phyloP scores from a whole-genome alignment of 768 basidiomycete species.

The Leccinum variicolor region DNA sequence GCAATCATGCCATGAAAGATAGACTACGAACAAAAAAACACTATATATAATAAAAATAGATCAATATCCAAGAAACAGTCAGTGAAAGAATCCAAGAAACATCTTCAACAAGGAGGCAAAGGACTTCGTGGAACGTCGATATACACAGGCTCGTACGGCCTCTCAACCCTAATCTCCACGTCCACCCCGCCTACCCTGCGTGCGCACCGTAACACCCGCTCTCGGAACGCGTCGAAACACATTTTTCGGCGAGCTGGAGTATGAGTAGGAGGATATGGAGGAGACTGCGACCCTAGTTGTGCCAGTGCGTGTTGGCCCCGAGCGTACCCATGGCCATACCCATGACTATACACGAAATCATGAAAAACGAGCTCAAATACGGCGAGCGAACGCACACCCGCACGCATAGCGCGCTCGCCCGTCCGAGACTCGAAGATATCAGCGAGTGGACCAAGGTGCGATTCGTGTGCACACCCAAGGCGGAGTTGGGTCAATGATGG shows the following conservation, averaged over 20 bases:
- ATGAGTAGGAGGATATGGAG: background rate
- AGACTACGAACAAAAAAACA: background rate
- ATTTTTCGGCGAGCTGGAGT: background rate
- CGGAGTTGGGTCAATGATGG: slow-evolving; percentile 19
- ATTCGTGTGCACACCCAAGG: slow-evolving; percentile 22
- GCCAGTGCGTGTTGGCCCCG: background rate
- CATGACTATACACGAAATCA: slow-evolving; percentile 17
- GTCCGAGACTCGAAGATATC: slow-evolving; percentile 19
- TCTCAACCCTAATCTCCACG: slow-evolving; percentile 23
- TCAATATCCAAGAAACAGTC: background rate
- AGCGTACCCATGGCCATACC: background rate
- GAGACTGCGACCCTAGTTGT: background rate
- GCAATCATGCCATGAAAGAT: background rate
- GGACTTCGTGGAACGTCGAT: slow-evolving; percentile 7
- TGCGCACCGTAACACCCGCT: slow-evolving; percentile 20
- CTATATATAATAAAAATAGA: background rate
- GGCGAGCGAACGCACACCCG: slow-evolving; percentile 10
- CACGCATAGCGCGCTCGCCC: slow-evolving; percentile 7
- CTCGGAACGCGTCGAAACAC: slow-evolving; percentile 20
- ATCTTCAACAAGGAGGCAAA: background rate
- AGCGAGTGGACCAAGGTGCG: slow-evolving; percentile 11
- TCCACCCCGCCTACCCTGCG: slow-evolving; percentile 18
- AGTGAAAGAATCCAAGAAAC: background rate
- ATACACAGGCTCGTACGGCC: slow-evolving; percentile 27
- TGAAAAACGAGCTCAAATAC: slow-evolving; percentile 23